These are phyloP conservation scores for Dacryopinax spathularia DNA, from an alignment of 768 basidiomycete species.

Conservation along the genomic window DNA sequence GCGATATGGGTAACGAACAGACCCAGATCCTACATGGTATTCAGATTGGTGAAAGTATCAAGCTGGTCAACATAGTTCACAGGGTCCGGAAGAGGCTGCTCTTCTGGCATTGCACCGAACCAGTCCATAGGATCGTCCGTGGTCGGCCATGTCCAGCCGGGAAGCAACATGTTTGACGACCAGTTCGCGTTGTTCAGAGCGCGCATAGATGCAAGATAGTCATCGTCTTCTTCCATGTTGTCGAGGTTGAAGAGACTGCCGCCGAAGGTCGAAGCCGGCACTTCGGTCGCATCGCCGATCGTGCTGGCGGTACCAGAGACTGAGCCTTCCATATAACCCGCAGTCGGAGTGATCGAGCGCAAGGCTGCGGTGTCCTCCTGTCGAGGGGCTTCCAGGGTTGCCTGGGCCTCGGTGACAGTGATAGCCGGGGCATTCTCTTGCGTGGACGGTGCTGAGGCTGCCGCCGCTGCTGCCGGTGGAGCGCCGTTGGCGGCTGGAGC, in stretches of 20 bases:
- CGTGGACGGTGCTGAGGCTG: not conserved
- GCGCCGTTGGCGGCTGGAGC: not conserved
- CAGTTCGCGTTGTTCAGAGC: not conserved
- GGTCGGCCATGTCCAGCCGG: not conserved
- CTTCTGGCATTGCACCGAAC: not conserved
- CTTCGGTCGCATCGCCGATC: not conserved
- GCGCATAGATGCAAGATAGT: not conserved
- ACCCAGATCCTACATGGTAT: constrained; percentile 3
- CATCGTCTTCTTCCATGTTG: not conserved
- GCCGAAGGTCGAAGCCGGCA: not conserved
- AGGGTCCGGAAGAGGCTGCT: not conserved
- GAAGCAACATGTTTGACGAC: not conserved
- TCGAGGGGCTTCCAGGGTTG: not conserved
- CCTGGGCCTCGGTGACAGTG: not conserved
- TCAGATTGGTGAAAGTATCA: not conserved
- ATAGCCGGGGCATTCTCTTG: not conserved
- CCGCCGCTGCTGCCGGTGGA: not conserved
- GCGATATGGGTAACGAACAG: not conserved
- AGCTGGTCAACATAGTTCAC: not conserved
- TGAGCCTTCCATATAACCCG: not conserved
- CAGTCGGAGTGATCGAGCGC: not conserved
- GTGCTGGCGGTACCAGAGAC: not conserved
- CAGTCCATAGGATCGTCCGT: not conserved
- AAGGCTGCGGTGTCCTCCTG: not conserved
- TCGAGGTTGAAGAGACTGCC: constrained; percentile 1